Base-by-base conservation (phyloP, 805 yeast genomes). In the Wickerhamiella galacta region DNA sequence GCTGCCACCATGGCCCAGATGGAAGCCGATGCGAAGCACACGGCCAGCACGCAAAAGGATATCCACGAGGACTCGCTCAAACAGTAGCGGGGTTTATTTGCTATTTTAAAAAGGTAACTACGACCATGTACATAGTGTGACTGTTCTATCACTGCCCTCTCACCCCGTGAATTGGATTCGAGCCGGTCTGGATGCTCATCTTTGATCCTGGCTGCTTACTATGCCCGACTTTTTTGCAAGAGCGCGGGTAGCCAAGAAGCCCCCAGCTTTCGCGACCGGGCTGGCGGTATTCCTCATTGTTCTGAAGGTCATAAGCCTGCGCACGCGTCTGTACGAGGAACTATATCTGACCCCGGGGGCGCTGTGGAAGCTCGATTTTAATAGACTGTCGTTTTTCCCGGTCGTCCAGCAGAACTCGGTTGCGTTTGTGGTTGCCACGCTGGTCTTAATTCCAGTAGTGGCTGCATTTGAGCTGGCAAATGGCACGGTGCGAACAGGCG, bases 401-500 rank as follows among this genome's bases (percentile, higher is more conserved):
- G 53, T 81, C 45, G 71, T 70, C 19, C 94, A 82, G 52, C 45
- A 58, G n/a, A 63, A 67, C 16, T 40, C 69, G 16, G 39, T 72
- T 32, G 93, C 81, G 49, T 56, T 82, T 49, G 29, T 66, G 3
- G 54, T 76, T 44, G 81, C 80, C 45, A 36, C 69, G 6, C 38
- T 70, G 24, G 65, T 75, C 1, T 48, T 82, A 28, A 58, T 66
- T 37, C 66, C 75, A 1, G 71, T 78, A 15, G 51, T 81, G 45
- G 59, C 74, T 9, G 60, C 62, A 32, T 82, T 74, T 52, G 95
- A 82, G 58, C 57, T 63, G 35, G 50, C 55, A 16, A 75, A 80
- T 46, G 95, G 95, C 4, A 81, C 95, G 0, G 76, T 82, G 3
- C 70, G 80, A 52, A 77, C 93, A 3, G 94, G 92, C 3, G 61